Conservation (phyloP, 2,329 filamentous ascomycete species). For the Phyllosticta capitalensis region DNA sequence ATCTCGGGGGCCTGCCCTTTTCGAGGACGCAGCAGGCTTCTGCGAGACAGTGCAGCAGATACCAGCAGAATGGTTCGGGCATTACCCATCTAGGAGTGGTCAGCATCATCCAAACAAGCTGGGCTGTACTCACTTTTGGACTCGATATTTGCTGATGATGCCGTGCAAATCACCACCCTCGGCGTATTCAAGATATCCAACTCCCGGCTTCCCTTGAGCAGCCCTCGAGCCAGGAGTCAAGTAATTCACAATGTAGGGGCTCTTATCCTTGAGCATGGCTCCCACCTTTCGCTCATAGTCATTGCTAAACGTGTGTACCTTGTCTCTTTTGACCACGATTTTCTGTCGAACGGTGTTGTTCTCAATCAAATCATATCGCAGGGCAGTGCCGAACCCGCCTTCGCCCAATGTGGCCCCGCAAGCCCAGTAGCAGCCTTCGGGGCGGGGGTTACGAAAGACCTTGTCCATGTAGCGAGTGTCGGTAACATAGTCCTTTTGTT, state of each 20-base stretch:
- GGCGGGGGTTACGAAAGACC: background rate
- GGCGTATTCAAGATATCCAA: background rate
- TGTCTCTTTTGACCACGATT: slow-evolving; percentile 2
- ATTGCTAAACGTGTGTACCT: fast-evolving
- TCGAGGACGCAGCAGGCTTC: background rate
- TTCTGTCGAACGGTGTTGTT: background rate
- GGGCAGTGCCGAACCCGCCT: background rate
- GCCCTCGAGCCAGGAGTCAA: background rate
- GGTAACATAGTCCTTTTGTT: no score
- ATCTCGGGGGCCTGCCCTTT: background rate
- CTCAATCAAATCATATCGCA: background rate
- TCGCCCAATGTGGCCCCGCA: background rate
- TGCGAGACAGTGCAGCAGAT: slow-evolving; percentile 1
- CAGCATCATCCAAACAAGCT: background rate
- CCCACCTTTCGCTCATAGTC: background rate
- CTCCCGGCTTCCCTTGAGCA: background rate
- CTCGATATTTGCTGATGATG: background rate
- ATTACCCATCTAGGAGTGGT: background rate
- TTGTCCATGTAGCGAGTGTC: background rate
- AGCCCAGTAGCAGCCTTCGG: background rate
- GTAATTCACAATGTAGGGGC: background rate
- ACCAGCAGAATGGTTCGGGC: slow-evolving; percentile 2
- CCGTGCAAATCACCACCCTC: background rate
- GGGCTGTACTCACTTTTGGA: background rate
- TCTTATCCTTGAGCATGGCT: background rate